Evolutionary conservation across 306 rosid genomes (phyloP).

Genomic region (Cucurbita maxima): DNA sequence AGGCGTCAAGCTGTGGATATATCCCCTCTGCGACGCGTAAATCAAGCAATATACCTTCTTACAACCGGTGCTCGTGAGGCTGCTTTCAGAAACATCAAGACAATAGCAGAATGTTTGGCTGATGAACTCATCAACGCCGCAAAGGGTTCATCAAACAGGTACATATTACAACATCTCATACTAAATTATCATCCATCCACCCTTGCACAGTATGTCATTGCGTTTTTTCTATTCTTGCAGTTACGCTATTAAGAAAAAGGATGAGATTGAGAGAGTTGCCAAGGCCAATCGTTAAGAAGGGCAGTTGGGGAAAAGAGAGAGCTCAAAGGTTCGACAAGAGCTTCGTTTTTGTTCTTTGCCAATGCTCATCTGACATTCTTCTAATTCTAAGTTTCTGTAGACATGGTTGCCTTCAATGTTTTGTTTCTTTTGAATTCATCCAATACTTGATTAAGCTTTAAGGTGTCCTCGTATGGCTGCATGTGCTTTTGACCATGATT

Average conservation of each 20-base stretch:
- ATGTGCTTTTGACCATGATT: background rate
- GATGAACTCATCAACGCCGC: slow-evolving; percentile 63
- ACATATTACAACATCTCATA: background rate
- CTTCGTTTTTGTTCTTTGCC: background rate
- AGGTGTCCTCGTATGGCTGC: background rate
- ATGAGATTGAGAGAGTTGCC: slow-evolving; percentile 62
- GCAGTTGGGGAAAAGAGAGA: too few species aligned
- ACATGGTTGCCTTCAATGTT: background rate
- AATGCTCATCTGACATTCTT: background rate
- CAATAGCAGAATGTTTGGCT: slow-evolving; percentile 54
- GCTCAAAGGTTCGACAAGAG: too few species aligned
- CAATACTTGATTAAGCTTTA: background rate
- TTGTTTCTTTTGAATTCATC: background rate
- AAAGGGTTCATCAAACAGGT: slow-evolving; percentile 62
- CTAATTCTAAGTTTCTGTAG: background rate
- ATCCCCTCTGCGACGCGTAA: slow-evolving; percentile 49
- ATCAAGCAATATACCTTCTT: slow-evolving; percentile 52
- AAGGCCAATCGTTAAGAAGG: slow-evolving; percentile 49
- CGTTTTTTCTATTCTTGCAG: slow-evolving; percentile 12
- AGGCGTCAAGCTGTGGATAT: slow-evolving; percentile 65
- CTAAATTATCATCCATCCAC: background rate
- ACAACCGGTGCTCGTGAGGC: slow-evolving; percentile 58
- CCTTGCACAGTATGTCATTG: background rate
- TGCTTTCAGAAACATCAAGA: slow-evolving; percentile 49
- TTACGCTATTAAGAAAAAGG: slow-evolving; percentile 57